Conservation (phyloP, 371 early-diverging fungal species). For the Phascolomyces articulosus region DNA sequence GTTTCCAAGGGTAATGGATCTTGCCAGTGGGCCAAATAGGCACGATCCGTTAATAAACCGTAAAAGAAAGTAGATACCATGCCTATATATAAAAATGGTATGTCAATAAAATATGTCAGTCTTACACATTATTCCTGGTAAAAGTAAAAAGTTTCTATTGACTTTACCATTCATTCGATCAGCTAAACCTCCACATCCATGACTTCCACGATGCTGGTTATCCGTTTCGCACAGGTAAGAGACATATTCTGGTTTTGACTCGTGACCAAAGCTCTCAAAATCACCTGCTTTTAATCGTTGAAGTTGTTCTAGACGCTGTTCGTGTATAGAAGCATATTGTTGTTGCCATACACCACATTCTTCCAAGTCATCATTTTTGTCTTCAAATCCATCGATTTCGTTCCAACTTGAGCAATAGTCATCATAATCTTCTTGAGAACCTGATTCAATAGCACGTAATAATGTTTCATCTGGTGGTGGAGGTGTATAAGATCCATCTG, state of each 20-base stretch:
- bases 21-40: constrained; percentile 44
- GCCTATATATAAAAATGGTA: constrained; percentile 24
- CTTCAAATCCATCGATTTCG: constrained; percentile 19
- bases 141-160: not conserved
- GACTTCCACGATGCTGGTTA: constrained; percentile 33
- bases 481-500: constrained; percentile 49
- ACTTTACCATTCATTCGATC: constrained; percentile 51
- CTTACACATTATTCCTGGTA: too few relatives aligned
- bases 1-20: constrained; percentile 41
- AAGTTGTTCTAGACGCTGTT: constrained; percentile 33
- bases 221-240: constrained; percentile 49
- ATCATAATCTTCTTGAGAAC: constrained; percentile 35
- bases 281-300: constrained; percentile 33
- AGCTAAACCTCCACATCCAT: constrained; percentile 54
- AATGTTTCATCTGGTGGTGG: constrained; percentile 40
- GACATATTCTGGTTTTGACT: constrained; percentile 35
- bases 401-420: constrained; percentile 42
- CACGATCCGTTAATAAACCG: constrained; percentile 46
- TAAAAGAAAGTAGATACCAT: constrained; percentile 56
- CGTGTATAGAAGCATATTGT: constrained; percentile 35
- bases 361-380: constrained; percentile 26
- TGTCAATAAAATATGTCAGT: not conserved
- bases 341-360: constrained; percentile 55
- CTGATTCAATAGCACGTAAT: constrained; percentile 30
- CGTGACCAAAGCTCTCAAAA: constrained; percentile 23